Conservation (phyloP, 805 yeast species). For the Metschnikowia similis region DNA sequence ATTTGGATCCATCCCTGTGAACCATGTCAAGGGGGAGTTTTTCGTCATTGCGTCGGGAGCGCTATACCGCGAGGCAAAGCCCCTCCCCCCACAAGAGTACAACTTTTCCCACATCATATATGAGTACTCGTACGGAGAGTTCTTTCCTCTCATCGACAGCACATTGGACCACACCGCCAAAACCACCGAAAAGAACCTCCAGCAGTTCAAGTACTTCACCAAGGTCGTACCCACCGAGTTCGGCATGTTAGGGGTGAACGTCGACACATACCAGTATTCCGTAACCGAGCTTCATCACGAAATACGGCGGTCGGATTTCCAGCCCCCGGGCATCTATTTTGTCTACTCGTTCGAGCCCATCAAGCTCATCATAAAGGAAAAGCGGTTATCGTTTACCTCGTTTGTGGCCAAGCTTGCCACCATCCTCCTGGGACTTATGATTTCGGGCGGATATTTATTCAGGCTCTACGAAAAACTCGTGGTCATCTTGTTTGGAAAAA, state of each 20-base stretch:
- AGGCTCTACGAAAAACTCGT: conserved; percentile 53
- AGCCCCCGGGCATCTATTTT: conserved; percentile 74
- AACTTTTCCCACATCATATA: conserved; percentile 82
- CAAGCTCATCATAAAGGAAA: conserved; percentile 62
- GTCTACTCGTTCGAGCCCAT: conserved; percentile 88
- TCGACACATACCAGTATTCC: conserved; percentile 86
- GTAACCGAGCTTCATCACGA: conserved; percentile 48
- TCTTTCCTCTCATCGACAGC: conserved; percentile 79
- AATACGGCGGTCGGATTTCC: conserved; percentile 10
- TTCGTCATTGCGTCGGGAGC: conserved; percentile 76
- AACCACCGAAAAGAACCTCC: conserved; percentile 44
- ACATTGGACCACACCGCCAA: conserved; percentile 81
- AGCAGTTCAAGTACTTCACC: conserved; percentile 60
- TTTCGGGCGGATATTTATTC: conserved; percentile 64
- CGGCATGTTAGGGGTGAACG: conserved; percentile 60
- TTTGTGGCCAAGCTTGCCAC: conserved; percentile 77
- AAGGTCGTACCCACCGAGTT: conserved; percentile 83
- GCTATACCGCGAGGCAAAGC: conserved; percentile 52
- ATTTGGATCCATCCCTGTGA: conserved; percentile 78
- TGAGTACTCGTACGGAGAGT: conserved; percentile 88
- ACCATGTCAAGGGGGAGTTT: conserved; percentile 80
- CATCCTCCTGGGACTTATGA: conserved; percentile 75
- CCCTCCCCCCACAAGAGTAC: conserved; percentile 46
- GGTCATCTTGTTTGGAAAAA: conserved; percentile 53
- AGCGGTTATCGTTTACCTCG: conserved; percentile 69